phyloP scores from a whole-genome alignment of 495 filamentous ascomycete genomes.

The Penicillium psychrofluorescens region DNA sequence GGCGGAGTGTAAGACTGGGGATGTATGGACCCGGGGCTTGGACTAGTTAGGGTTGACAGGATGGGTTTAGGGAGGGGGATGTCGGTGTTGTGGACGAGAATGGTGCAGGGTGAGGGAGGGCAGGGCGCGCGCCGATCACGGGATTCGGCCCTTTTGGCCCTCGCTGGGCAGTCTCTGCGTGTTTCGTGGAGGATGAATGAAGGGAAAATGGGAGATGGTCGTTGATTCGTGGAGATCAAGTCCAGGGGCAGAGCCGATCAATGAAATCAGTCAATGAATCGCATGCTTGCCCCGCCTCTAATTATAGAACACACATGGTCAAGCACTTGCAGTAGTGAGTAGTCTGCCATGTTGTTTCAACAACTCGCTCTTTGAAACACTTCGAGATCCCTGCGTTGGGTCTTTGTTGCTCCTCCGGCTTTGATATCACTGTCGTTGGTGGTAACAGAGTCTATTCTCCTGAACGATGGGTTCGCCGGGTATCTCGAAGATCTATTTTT shows the following conservation, averaged over 20 bases:
- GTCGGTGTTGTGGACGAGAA: not conserved
- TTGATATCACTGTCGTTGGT: not conserved
- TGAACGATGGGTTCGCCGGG: not conserved
- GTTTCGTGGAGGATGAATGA: not conserved
- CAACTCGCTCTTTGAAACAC: not conserved
- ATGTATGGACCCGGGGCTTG: not conserved
- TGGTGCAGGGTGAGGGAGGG: not conserved
- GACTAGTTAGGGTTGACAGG: not conserved
- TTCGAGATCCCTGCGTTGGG: not conserved
- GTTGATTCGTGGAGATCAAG: not conserved
- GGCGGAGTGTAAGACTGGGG: not conserved
- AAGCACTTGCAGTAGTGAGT: too few species aligned
- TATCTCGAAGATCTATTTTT: constrained; percentile 4
- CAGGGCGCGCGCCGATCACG: constrained; percentile 6
- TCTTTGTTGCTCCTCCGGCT: not conserved
- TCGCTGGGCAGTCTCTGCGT: not conserved
- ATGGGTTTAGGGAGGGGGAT: constrained; percentile 6
- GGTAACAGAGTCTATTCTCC: not conserved
- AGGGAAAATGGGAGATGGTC: not conserved
- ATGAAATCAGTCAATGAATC: not conserved
- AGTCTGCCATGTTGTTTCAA: too few species aligned
- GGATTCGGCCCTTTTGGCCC: not conserved
- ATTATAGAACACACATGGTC: not conserved
- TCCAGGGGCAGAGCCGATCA: not conserved
- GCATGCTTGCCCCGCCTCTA: constrained; percentile 5